Conservation (phyloP, 2,329 filamentous ascomycete genomes). For the Scedosporium dehoogii region DNA sequence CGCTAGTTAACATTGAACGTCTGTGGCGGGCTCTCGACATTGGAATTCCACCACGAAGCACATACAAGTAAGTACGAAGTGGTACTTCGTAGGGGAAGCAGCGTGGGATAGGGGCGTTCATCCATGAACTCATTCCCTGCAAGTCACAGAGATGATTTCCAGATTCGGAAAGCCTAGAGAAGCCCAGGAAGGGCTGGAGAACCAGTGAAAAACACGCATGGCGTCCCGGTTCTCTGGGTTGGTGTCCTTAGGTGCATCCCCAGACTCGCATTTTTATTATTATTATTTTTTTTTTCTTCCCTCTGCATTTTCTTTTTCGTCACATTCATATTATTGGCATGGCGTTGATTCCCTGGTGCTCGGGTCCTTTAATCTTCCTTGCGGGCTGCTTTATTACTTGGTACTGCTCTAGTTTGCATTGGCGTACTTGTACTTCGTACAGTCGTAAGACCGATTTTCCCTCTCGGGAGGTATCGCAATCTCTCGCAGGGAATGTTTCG, state of each 20-base stretch:
- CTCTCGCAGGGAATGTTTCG: not conserved
- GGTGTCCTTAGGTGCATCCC: slow-evolving; percentile 1
- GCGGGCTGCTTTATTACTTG: not conserved
- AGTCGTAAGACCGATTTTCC: not conserved
- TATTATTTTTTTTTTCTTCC: not conserved
- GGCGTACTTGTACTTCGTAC: not conserved
- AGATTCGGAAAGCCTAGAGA: not conserved
- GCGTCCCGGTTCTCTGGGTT: slow-evolving; percentile 1
- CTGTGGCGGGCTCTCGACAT: not conserved
- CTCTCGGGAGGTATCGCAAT: not conserved
- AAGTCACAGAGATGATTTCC: not conserved
- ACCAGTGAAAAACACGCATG: not conserved
- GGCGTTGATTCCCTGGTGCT: not conserved
- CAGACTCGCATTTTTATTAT: no score
- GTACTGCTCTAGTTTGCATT: not conserved
- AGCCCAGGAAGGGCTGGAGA: slow-evolving; percentile 1
- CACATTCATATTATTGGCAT: not conserved
- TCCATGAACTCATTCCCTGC: not conserved
- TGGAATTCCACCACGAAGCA: not conserved
- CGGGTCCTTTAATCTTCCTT: not conserved
- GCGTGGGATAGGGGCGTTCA: not conserved
- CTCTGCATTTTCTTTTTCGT: not conserved
- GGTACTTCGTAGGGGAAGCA: no score
- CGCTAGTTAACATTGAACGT: no score
- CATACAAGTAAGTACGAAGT: no score